Conservation (phyloP, 139 green algal species). For the Spirogloea muscicola region DNA sequence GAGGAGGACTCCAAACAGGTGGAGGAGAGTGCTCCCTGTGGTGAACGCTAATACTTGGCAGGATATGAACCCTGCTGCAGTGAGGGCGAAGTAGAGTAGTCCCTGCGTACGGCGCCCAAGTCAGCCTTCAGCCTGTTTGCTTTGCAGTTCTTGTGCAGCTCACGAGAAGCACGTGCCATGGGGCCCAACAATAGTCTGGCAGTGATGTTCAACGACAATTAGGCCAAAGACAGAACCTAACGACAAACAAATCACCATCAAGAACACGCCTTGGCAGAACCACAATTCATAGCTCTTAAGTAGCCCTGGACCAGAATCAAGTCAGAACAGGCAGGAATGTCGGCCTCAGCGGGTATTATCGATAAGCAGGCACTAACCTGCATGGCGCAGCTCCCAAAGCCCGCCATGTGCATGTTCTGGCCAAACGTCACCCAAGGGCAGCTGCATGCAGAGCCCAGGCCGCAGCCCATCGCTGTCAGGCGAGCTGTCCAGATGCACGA, state of each 20-base stretch:
- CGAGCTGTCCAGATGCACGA: no score
- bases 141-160: no score
- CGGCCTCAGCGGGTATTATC: not conserved
- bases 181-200: no score
- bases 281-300: not conserved
- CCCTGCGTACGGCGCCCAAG: no score
- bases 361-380: not conserved
- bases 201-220: no score
- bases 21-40: not conserved
- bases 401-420: slow-evolving; percentile 14
- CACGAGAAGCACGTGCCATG: no score
- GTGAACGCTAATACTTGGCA: not conserved
- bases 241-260: not conserved
- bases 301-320: not conserved
- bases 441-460: no score
- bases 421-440: slow-evolving; percentile 9
- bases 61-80: not conserved
- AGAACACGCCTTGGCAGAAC: not conserved
- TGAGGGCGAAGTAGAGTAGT: not conserved
- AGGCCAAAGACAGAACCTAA: not conserved
- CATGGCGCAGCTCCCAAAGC: not conserved
- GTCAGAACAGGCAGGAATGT: not conserved
- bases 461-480: no score
- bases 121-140: no score
- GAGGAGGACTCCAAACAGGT: not conserved